phyloP scores from a whole-genome alignment of 768 basidiomycete genomes.

The Tylopilus balloui region DNA sequence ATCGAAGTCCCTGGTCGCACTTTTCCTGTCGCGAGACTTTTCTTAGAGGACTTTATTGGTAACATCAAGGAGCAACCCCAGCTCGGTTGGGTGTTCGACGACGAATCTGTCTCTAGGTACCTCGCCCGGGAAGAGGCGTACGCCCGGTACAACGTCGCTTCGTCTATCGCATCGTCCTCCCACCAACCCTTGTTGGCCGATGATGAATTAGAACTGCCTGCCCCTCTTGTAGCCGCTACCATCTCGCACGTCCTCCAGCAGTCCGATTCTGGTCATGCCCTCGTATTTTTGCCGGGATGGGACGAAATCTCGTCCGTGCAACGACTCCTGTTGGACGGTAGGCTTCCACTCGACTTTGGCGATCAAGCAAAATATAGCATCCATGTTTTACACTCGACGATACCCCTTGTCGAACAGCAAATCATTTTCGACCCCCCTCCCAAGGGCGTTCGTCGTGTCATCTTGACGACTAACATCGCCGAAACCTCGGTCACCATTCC shows the following conservation, averaged over 20 bases:
- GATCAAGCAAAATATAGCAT: conserved; percentile 57
- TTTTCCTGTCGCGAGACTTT: conserved; percentile 80
- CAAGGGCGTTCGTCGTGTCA: conserved; percentile 74
- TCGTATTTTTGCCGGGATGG: conserved; percentile 92
- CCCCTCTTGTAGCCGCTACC: conserved; percentile 74
- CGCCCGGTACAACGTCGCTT: not conserved
- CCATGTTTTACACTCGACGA: conserved; percentile 84
- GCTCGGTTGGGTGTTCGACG: conserved; percentile 60
- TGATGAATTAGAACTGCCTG: conserved; percentile 74
- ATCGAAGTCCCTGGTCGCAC: conserved; percentile 88
- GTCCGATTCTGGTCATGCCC: conserved; percentile 79
- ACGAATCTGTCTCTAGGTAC: conserved; percentile 70
- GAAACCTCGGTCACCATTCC: conserved; percentile 96
- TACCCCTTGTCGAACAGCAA: conserved; percentile 86
- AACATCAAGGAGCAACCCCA: conserved; percentile 40
- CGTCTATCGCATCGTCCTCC: conserved; percentile 5
- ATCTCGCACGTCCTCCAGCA: conserved; percentile 70
- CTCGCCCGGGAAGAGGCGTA: conserved; percentile 52
- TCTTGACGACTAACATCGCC: conserved; percentile 92
- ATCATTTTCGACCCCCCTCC: conserved; percentile 82
- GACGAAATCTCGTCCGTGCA: conserved; percentile 81
- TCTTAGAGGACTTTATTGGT: conserved; percentile 72
- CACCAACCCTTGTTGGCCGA: conserved; percentile 17
- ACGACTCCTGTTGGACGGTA: conserved; percentile 49
- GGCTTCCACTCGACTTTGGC: conserved; percentile 56